Percentiles rank a stretch among this genome's conserved stretches.
phyloP scores from a whole-genome alignment of 495 filamentous ascomycete species.

The Podospora fimiseda region DNA sequence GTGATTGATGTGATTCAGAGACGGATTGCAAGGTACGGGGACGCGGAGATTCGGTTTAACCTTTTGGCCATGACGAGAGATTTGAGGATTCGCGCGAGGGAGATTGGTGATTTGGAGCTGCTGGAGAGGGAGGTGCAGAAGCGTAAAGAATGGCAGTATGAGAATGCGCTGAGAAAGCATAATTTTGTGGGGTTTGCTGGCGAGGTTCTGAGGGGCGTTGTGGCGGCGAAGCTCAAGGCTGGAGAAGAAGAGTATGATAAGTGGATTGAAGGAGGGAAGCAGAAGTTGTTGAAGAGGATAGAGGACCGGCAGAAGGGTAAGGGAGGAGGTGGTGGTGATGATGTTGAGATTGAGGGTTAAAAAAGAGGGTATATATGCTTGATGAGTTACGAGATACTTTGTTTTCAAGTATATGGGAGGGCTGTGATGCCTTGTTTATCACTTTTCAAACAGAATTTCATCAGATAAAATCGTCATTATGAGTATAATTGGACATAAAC shows the following conservation, averaged over 20 bases:
- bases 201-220: conserved; percentile 83
- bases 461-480: no score
- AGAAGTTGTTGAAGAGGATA: conserved; percentile 60
- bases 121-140: conserved; percentile 77
- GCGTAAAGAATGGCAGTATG: conserved; percentile 82
- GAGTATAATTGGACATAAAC: no score
- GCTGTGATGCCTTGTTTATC: no score
- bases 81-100: conserved; percentile 63
- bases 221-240: conserved; percentile 58
- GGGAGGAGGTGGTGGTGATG: conserved; percentile 30
- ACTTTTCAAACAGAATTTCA: no score
- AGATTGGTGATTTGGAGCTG: conserved; percentile 75
- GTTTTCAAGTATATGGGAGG: no score
- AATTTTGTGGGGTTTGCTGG: conserved; percentile 97
- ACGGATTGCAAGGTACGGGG: conserved; percentile 78
- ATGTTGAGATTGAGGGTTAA: conserved; percentile 41
- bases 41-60: conserved; percentile 89
- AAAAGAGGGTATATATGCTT: neutral
- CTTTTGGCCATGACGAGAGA: conserved; percentile 88
- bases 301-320: conserved; percentile 40
- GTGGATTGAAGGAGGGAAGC: conserved; percentile 75
- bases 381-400: neutral
- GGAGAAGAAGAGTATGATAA: conserved; percentile 60
- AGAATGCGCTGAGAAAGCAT: conserved; percentile 86
- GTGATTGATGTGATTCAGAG: conserved; percentile 82